Evolutionary conservation across 1,284 basidiomycete species (phyloP), one percentile per base, ranked within the genome.

Genomic region (Farysia itapuensis): DNA sequence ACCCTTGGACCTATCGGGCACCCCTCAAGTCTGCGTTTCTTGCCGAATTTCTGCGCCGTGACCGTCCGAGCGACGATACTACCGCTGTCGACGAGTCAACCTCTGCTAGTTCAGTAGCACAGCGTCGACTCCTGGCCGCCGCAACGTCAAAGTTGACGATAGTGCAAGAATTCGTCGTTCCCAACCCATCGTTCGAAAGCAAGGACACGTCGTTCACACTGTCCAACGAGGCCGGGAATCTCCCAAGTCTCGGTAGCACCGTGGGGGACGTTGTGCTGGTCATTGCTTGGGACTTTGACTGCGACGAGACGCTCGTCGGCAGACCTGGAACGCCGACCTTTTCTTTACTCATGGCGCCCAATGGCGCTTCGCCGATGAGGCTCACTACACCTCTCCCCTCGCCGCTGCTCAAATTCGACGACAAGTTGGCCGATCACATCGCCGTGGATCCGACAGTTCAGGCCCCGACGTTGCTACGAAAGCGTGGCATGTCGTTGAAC

Each of bases 121-220:
- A n/a, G n/a, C 72, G 75, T 8, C 60, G 66, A 34, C 69, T 68
- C 2, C 64, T 78, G 13, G 67, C 67, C 8, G 68, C 77, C 56
- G 77, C 67, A 11, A 60, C 78, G 8, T 57, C 67, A 2, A 70
- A 70, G 26, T 63, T 78, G 34, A 74, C 77, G 15, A 70, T 78
- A 46, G 53, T 78, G 6, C 78, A 79, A 37, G 78, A 79, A 53
- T 67, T 78, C 50, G 70, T 78, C 38, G 68, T 77, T n/a, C 65
- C 65, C 1, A 42, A 47, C 20, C 67, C 72, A 8, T 60, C 53
- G 22, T 24, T 42, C 31, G 22, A 35, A 15, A 43, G 30, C 14
- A 40, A 26, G 21, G 28, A 22, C 14, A 18, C 22, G 8, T 21
- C 18, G 3, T 23, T 22, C 7, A 21, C 24, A 14, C 36, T 59